Evolutionary conservation across 2,329 filamentous ascomycete genomes (phyloP), one percentile per base, ranked within the genome.

Genomic region (Neonectria punicea): DNA sequence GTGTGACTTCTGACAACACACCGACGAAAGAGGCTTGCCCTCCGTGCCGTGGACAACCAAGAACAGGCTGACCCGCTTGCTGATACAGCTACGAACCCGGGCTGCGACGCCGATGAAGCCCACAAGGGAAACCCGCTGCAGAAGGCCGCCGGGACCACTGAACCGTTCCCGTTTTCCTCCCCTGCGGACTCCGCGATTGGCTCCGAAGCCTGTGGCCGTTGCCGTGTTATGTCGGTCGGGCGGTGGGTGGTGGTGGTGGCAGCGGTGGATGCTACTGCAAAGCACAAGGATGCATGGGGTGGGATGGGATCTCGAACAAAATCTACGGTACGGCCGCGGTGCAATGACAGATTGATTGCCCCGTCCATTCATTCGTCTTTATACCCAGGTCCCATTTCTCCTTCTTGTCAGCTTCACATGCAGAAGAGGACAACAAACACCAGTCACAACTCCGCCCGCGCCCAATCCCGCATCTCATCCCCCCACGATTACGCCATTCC

Each of bases 401-500:
- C 28, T 28, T 46, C n/a, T 39, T 28, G 10, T 54, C 34, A 41
- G 43, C 41, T 20, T 34, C 14, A 8, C 22, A 32, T 22, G 41
- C 41, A 49, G 32, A 47, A 53, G 32, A 39, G 34, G 43, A 63
- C 50, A 51, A 28, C 50, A 30, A 55, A 44, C 47, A 53, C 56
- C 44, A 43, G 13, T 30, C 18, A 20, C 16, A 34, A n/a, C 57
- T 49, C 53, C 43, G 30, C 5, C 57, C 43, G 53, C 43, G 30
- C 8, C 22, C 34, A 11, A 14, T 25, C 41, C n/a, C 13, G 25
- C 49, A 5, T n/a, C n/a, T 16, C 25, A 9, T 44, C 39, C 11
- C 18, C 22, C 7, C 22, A 28, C 13, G 20, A 71, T 70, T 58
- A 51, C 70, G 71, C 68, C 64, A 72, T 73, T 22, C 54, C 43